Evolutionary conservation across 352 stramenopile genomes (phyloP), one percentile per base, ranked within the genome.

Genomic region (Globisporangium alternatum): DNA sequence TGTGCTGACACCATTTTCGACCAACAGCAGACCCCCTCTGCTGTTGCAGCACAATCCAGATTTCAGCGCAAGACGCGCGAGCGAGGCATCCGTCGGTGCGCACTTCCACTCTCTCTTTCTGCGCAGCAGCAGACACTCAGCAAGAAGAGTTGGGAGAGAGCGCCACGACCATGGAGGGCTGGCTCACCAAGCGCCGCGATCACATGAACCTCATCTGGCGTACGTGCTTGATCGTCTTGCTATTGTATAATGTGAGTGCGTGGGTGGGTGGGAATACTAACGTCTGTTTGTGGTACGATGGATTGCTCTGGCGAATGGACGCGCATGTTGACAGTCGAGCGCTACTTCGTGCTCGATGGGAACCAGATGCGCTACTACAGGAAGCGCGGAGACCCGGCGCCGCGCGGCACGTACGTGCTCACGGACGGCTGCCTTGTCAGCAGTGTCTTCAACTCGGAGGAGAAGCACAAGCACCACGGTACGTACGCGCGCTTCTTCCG

Each of bases 161-260:
- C 37, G 10, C 37, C 49, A 55, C 15, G 43, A 78, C 56, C 52
- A 95, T 95, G 87, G 85, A 95, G 65, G 87, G 87, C 69, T 95
- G 87, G 87, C 80, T 95, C 63, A 94, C 87, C 43, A 93, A 94
- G 78, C 85, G 87, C 52, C 83, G 87, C 41, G 87, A 95, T 69
- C 87, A 95, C 77, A 95, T 95, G 87, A 95, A 95, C 72, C 80
- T 95, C 68, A 95, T 95, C 70, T 95, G 87, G 87, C 71, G 87
- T 95, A 85, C 70, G 82, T 74, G 3, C 3, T 55, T 2, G 5
- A 41, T 15, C 17, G 10, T 19, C 17, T 30, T 48, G 53, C 35
- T 59, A 6, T 21, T 56, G 5, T 55, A 12, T 15, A 7, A 39
- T 33, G 28, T 8, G 22, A 30, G 43, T 55, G 12, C n/a, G n/a